Base-by-base conservation (phyloP, 352 stramenopile species). In the Chrysophaeum taylorii region DNA sequence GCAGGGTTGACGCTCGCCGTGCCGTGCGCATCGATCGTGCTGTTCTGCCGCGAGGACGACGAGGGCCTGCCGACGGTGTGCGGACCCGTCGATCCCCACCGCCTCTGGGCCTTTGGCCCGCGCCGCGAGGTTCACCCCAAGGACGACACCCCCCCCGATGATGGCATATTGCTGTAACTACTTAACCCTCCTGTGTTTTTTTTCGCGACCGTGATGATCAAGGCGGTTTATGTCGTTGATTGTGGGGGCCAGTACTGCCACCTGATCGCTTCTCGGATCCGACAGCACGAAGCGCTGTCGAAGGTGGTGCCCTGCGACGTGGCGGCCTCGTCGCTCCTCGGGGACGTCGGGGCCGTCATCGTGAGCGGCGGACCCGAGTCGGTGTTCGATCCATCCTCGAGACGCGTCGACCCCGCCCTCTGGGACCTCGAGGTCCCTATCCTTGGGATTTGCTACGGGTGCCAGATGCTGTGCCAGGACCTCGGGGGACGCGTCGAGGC, bases 211-310 rank as follows among this genome's bases (percentile, higher is more conserved):
- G n/a, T n/a, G n/a, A n/a, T n/a, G n/a, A 63, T 23, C 52, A 33
- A 61, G n/a, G 31, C 18, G 50, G 27, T 61, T 25, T 33, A 63
- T 2, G 52, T 99, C 81, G 85, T 99, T 53, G 96, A 99, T 85
- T 99, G 99, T 81, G 96, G 96, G 41, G 97, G 91, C 66, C 96
- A 99, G 83, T 99, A 98, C 85, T 97, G 89, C 77, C 95, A 99
- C 82, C 85, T 99, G 54, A 99, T 99, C 76, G 96, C 94, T 53
- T 87, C 95, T 76, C 87, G 96, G 53, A 91, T 99, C 62, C 91
- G 96, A 63, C 93, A 98, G 81, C 81, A 98, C 54, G 88, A 98
- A 76, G 92, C 99, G 42, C 98, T 98, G 77, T 99, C 94, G 79
- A 94, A 99, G 78, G 84, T 99, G n/a, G 98, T 98, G 81, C 97